Conservation (phyloP, 2,329 filamentous ascomycete species). For the Pleomassaria siparia region DNA sequence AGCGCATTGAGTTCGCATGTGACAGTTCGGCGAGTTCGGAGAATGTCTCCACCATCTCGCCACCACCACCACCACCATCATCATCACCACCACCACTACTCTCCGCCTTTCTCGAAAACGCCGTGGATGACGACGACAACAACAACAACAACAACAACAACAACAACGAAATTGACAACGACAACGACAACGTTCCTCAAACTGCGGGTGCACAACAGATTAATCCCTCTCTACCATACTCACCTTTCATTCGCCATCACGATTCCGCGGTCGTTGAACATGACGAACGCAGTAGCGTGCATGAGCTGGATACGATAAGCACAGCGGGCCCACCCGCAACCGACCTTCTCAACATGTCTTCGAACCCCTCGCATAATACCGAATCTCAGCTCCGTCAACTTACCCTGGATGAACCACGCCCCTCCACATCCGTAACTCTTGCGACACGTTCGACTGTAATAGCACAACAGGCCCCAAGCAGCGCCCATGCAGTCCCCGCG, state of each 20-base stretch:
- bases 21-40: background rate
- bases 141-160: background rate
- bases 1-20: slow-evolving; percentile 28
- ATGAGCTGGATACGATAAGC: slow-evolving; percentile 13
- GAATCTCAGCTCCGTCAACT: slow-evolving; percentile 30
- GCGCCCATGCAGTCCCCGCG: slow-evolving; percentile 5
- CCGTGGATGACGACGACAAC: background rate
- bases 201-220: slow-evolving; percentile 10
- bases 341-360: slow-evolving; percentile 33
- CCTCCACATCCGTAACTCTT: slow-evolving; percentile 23
- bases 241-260: slow-evolving; percentile 23
- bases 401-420: slow-evolving; percentile 23
- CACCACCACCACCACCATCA: slow-evolving; percentile 3
- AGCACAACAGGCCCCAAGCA: slow-evolving; percentile 8
- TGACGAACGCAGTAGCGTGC: slow-evolving; percentile 12
- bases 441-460: slow-evolving; percentile 9
- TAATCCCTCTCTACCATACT: slow-evolving; percentile 23
- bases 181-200: background rate
- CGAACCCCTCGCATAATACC: slow-evolving; percentile 31
- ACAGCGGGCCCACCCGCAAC: slow-evolving; percentile 20
- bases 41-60: slow-evolving; percentile 17
- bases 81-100: slow-evolving; percentile 8
- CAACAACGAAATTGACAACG: background rate
- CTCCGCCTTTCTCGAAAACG: background rate
- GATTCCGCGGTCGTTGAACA: slow-evolving; percentile 28